Conservation (phyloP, 2,329 filamentous ascomycete genomes). For the Pseudogymnoascus verrucosus region DNA sequence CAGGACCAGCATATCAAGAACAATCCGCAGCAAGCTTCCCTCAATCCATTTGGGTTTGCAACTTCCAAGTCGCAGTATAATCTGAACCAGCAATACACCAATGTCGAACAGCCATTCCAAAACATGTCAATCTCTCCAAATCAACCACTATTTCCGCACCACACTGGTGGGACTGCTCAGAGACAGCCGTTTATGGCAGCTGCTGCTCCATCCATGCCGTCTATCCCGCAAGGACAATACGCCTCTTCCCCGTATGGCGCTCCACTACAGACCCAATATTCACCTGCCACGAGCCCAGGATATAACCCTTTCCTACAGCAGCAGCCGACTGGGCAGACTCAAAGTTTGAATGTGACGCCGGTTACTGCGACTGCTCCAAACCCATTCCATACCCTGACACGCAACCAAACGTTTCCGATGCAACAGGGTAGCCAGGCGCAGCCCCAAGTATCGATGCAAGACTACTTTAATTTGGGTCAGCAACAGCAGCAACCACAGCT, state of each 20-base stretch:
- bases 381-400: background rate
- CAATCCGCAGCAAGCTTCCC: conserved; percentile 23
- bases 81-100: conserved; percentile 31
- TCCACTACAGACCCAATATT: background rate
- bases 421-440: conserved; percentile 2
- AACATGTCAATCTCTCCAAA: conserved; percentile 56
- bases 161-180: conserved; percentile 54
- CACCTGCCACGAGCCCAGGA: conserved; percentile 10
- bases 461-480: conserved; percentile 25
- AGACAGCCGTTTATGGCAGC: conserved; percentile 30
- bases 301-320: conserved; percentile 17
- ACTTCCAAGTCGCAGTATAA: conserved; percentile 35
- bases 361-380: background rate
- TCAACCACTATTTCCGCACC: conserved; percentile 65
- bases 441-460: background rate
- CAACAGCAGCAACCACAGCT: conserved; percentile 33
- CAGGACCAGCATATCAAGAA: conserved; percentile 42
- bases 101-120: conserved; percentile 57
- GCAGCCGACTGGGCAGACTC: conserved; percentile 14
- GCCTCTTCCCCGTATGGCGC: conserved; percentile 23
- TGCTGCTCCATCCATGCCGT: conserved; percentile 25
- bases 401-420: conserved; percentile 5
- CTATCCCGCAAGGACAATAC: conserved; percentile 25
- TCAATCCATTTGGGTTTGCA: conserved; percentile 50
- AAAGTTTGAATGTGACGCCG: conserved; percentile 13